Conservation (phyloP, 2,329 filamentous ascomycete species). For the Didymella pomorum region DNA sequence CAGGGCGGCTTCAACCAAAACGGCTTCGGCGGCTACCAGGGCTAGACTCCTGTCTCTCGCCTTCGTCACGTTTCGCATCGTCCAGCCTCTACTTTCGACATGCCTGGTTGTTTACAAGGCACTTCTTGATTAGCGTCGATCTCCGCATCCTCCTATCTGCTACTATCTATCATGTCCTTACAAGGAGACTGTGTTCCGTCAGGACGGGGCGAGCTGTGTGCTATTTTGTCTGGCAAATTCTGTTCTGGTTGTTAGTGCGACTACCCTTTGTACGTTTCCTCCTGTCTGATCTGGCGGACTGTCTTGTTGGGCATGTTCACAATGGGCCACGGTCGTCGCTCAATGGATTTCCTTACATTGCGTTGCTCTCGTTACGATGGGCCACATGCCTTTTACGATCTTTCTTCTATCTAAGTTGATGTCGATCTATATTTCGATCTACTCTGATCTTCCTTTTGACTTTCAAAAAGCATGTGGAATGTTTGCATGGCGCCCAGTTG, state of each 20-base stretch:
- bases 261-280: slow-evolving; percentile 40
- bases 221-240: slow-evolving; percentile 25
- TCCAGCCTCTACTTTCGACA: slow-evolving; percentile 43
- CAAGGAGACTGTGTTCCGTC: slow-evolving; percentile 35
- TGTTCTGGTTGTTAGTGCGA: slow-evolving; percentile 32
- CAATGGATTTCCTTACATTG: slow-evolving; percentile 40
- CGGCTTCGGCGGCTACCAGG: slow-evolving; percentile 68
- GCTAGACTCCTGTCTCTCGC: slow-evolving; percentile 51
- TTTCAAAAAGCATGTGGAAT: slow-evolving; percentile 26
- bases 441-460: slow-evolving; percentile 27
- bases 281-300: slow-evolving; percentile 20
- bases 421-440: slow-evolving; percentile 25
- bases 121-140: slow-evolving; percentile 49
- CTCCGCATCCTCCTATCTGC: slow-evolving; percentile 42
- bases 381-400: slow-evolving; percentile 14
- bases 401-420: slow-evolving; percentile 23
- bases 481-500: slow-evolving; percentile 21
- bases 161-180: slow-evolving; percentile 46
- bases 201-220: slow-evolving; percentile 38
- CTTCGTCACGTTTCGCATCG: slow-evolving; percentile 40
- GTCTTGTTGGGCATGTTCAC: slow-evolving; percentile 36
- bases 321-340: slow-evolving; percentile 28
- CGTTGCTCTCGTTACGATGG: slow-evolving; percentile 22
- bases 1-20: slow-evolving; percentile 59
- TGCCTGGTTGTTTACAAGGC: slow-evolving; percentile 47